Evolutionary conservation across 2,329 filamentous ascomycete genomes (phyloP).

Genomic region (Ophiostoma populinum): DNA sequence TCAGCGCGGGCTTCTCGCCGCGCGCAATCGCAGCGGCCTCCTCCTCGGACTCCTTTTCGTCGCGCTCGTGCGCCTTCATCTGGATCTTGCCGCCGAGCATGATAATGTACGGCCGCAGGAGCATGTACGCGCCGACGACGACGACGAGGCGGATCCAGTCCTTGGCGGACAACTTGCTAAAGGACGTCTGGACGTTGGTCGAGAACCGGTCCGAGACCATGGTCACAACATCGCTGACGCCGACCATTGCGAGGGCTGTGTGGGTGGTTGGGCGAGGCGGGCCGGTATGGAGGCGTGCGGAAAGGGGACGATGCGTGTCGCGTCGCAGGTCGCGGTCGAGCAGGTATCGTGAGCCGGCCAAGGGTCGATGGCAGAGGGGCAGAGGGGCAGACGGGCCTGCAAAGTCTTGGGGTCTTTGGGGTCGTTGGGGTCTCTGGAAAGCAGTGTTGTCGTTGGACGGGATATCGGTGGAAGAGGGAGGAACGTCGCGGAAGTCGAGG

Average conservation of each 20-base stretch:
- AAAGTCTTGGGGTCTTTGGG: no score
- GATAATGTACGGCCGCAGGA: conserved; percentile 59
- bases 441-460: no score
- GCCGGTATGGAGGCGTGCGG: not conserved
- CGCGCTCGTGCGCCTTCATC: conserved; percentile 45
- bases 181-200: conserved; percentile 31
- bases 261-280: not conserved
- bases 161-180: conserved; percentile 32
- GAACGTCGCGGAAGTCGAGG: no score
- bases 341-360: not conserved
- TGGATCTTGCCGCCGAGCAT: conserved; percentile 47
- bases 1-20: conserved; percentile 30
- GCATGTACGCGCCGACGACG: conserved; percentile 54
- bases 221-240: conserved; percentile 13
- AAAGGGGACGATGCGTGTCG: not conserved
- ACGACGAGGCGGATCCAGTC: conserved; percentile 52
- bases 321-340: not conserved
- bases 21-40: conserved; percentile 20
- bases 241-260: conserved; percentile 15
- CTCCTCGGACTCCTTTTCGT: conserved; percentile 32
- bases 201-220: conserved; percentile 19
- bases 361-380: no score
- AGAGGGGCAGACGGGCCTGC: no score
- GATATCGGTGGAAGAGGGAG: no score
- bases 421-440: no score